Evolutionary conservation across 495 filamentous ascomycete genomes (phyloP), one percentile per base, ranked within the genome.

Genomic region (Podospora bellae-mahoneyi): DNA sequence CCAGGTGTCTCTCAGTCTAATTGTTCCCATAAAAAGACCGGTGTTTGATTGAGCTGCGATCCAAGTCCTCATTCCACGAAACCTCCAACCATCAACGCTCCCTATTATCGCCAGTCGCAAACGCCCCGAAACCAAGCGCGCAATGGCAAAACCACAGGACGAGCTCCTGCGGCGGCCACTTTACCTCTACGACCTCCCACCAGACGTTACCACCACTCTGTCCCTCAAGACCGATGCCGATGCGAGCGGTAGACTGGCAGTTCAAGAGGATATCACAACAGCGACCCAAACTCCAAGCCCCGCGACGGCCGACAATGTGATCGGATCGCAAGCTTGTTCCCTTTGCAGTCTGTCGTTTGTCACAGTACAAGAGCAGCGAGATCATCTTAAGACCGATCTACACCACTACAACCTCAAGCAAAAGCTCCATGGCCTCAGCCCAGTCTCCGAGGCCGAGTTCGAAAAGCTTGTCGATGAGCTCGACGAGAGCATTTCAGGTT

Each of bases 351-450:
- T 92, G 19, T 80, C 84, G 0, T 95, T 92, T 72, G 70, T 78
- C 28, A 90, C 82, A 28, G 87, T 97, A 28, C 84, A 89, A 72
- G 93, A 97, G 63, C 96, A 99, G 72, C 86, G 91, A 58, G 84
- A 85, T 64, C 95, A 99, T 81, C 87, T 91, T 28, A 89, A 90
- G 64, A 96, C 94, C n/a, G 95, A 99, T 76, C 84, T 94, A 60
- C 95, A 99, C 78, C 85, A 90, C 65, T 98, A 97, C 78, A 99
- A 99, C 75, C 76, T 97, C 61, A 97, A 97, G 77, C 92, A 91
- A 74, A 94, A 91, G 80, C 78, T 97, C 44, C 84, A 89, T 64
- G 92, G 91, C 0, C 84, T 81, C 59, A 82, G 81, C 13, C 80
- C 88, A 0, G 88, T 97, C 1, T 84, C 86, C 13, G 95, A 98